Evolutionary conservation across 2,329 filamentous ascomycete species (phyloP).

Genomic region (Alternaria arborescens): DNA sequence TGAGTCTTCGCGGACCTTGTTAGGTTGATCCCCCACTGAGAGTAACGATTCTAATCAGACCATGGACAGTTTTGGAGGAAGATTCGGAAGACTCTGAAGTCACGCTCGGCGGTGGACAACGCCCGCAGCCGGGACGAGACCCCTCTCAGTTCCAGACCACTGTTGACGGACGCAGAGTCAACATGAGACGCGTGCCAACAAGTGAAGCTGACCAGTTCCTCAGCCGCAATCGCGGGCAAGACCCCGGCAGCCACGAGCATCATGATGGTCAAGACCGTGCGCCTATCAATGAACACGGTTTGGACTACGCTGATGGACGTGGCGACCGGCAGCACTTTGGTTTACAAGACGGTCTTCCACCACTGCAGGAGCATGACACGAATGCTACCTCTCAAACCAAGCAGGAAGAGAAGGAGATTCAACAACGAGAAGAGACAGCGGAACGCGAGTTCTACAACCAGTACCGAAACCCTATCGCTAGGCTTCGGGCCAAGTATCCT

Average conservation of each 20-base stretch:
- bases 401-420: slow-evolving; percentile 50
- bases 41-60: slow-evolving; percentile 5
- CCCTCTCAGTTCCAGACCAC: slow-evolving; percentile 24
- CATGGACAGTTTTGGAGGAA: slow-evolving; percentile 15
- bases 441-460: slow-evolving; percentile 58
- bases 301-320: slow-evolving; percentile 21
- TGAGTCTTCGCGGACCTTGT: slow-evolving; percentile 11
- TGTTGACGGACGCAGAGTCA: slow-evolving; percentile 23
- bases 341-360: slow-evolving; percentile 56
- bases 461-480: slow-evolving; percentile 61
- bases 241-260: slow-evolving; percentile 1
- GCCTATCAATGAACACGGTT: slow-evolving; percentile 34
- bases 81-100: slow-evolving; percentile 27
- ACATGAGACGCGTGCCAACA: slow-evolving; percentile 22
- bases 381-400: slow-evolving; percentile 39
- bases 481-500: slow-evolving; percentile 60
- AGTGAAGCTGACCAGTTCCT: slow-evolving; percentile 19
- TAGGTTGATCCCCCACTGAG: neutral
- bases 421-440: slow-evolving; percentile 55
- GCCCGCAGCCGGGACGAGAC: neutral
- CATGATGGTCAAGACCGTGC: slow-evolving; percentile 26
- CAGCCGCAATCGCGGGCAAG: neutral
- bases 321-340: slow-evolving; percentile 46
- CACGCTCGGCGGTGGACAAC: slow-evolving; percentile 1
- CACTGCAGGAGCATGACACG: slow-evolving; percentile 42